Evolutionary conservation across 2,329 filamentous ascomycete genomes (phyloP).

Genomic region (Arthrobotrys conoides): DNA sequence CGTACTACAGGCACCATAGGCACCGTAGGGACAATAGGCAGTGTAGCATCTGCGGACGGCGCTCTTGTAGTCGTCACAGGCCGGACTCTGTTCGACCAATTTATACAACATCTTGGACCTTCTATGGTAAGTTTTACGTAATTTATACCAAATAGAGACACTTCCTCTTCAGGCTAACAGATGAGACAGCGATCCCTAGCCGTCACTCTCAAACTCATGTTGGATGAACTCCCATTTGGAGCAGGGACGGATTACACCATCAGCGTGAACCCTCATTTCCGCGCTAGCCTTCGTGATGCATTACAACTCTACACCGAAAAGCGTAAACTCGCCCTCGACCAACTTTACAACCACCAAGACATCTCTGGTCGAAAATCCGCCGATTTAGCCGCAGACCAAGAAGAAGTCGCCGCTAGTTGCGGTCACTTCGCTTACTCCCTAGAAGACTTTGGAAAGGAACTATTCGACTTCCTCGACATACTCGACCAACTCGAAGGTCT

Average conservation of each 20-base stretch:
- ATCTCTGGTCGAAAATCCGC: constrained; percentile 78
- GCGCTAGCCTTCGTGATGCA: constrained; percentile 83
- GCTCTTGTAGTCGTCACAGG: constrained; percentile 68
- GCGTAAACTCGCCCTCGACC: constrained; percentile 80
- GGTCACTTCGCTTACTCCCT: constrained; percentile 96
- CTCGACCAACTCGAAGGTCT: constrained; percentile 86
- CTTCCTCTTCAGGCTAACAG: constrained; percentile 47
- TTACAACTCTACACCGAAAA: constrained; percentile 83
- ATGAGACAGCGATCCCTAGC: constrained; percentile 81
- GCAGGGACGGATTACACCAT: constrained; percentile 78
- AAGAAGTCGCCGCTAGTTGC: constrained; percentile 97
- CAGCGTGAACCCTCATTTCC: constrained; percentile 82
- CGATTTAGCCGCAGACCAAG: constrained; percentile 89
- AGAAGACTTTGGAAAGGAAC: constrained; percentile 90
- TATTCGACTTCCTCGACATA: constrained; percentile 84
- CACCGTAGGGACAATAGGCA: not conserved
- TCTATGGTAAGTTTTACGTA: constrained; percentile 76
- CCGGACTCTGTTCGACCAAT: constrained; percentile 89
- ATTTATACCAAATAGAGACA: not conserved
- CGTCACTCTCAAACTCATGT: constrained; percentile 87
- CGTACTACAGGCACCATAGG: not conserved
- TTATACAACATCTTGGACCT: constrained; percentile 88
- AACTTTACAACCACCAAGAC: constrained; percentile 83
- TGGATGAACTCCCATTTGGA: constrained; percentile 88
- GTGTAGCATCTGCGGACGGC: not conserved